Percentiles rank a stretch among this genome's conserved stretches.
phyloP scores from a whole-genome alignment of 768 basidiomycete species.

The Mrakia blollopis region DNA sequence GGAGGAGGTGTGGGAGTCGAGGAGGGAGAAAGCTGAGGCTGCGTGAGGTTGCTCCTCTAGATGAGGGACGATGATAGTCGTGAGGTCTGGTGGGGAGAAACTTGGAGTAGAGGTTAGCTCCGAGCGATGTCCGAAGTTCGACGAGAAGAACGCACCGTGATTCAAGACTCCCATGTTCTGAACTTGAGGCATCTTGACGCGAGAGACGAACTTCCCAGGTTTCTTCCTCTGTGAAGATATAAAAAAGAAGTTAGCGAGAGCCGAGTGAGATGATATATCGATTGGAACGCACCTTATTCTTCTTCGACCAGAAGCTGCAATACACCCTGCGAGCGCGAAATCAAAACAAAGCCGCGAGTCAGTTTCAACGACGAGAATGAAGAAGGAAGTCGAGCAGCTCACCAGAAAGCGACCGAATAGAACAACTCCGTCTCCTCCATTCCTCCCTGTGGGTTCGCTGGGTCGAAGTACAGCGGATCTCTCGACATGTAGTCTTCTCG shows the following conservation, averaged over 20 bases:
- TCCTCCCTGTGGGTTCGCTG: not conserved
- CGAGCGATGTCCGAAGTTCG: too few species aligned
- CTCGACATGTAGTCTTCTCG: conserved; percentile 4
- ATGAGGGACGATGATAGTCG: conserved; percentile 27
- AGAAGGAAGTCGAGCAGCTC: not conserved
- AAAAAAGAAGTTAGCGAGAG: not conserved
- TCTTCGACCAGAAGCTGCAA: conserved; percentile 26
- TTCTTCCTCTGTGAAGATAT: not conserved
- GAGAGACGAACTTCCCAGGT: conserved; percentile 23
- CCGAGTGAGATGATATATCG: not conserved
- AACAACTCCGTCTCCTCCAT: conserved; percentile 21
- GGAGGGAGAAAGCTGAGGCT: conserved; percentile 2
- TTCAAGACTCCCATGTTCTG: conserved; percentile 32
- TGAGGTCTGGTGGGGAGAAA: not conserved
- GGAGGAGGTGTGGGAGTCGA: not conserved
- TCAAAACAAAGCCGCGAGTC: not conserved
- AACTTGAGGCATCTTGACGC: conserved; percentile 32
- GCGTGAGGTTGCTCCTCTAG: conserved; percentile 16
- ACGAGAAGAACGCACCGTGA: conserved; percentile 10
- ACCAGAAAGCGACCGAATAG: conserved; percentile 31
- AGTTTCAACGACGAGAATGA: not conserved
- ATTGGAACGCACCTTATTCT: conserved; percentile 14
- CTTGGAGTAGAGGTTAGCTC: not conserved
- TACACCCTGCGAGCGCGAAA: conserved; percentile 18
- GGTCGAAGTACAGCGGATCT: conserved; percentile 31